These are phyloP conservation scores for Zygosaccharomyces sapae DNA, from an alignment of 1,139 yeast species.

Conservation along the genomic window DNA sequence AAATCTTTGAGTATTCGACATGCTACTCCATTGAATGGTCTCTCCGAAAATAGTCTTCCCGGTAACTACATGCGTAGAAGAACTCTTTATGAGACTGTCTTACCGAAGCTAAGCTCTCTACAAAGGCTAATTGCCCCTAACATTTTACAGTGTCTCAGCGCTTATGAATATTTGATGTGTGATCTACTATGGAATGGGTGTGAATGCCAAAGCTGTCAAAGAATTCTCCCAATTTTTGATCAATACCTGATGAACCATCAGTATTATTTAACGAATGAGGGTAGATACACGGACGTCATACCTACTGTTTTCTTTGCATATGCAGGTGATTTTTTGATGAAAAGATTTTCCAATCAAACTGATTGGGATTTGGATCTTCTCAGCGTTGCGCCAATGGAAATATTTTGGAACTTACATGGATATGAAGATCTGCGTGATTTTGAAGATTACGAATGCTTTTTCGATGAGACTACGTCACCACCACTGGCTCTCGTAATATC, in stretches of 20 bases:
- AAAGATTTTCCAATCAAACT: slow-evolving; percentile 32
- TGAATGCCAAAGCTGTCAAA: slow-evolving; percentile 52
- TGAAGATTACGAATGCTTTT: slow-evolving; percentile 37
- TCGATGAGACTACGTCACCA: slow-evolving; percentile 34
- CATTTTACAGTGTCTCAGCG: slow-evolving; percentile 53
- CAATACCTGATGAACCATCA: slow-evolving; percentile 58
- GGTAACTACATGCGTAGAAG: slow-evolving; percentile 64
- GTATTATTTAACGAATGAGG: slow-evolving; percentile 45
- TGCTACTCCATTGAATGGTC: slow-evolving; percentile 47
- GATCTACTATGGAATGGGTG: slow-evolving; percentile 76
- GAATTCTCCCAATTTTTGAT: slow-evolving; percentile 50
- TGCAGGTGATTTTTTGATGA: slow-evolving; percentile 44
- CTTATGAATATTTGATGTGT: slow-evolving; percentile 67
- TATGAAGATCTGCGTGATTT: slow-evolving; percentile 38
- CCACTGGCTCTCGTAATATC: slow-evolving; percentile 35
- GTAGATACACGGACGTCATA: slow-evolving; percentile 54
- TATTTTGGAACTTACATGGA: slow-evolving; percentile 45
- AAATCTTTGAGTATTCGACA: slow-evolving; percentile 48
- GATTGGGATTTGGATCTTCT: slow-evolving; percentile 34
- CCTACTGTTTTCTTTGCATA: slow-evolving; percentile 54
- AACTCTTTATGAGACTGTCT: slow-evolving; percentile 44
- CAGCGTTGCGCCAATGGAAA: slow-evolving; percentile 33
- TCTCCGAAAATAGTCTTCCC: slow-evolving; percentile 56
- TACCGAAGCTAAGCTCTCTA: slow-evolving; percentile 46
- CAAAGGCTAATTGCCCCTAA: slow-evolving; percentile 52